phyloP scores from a whole-genome alignment of 441 rosid genomes.

The Eruca vesicaria region DNA sequence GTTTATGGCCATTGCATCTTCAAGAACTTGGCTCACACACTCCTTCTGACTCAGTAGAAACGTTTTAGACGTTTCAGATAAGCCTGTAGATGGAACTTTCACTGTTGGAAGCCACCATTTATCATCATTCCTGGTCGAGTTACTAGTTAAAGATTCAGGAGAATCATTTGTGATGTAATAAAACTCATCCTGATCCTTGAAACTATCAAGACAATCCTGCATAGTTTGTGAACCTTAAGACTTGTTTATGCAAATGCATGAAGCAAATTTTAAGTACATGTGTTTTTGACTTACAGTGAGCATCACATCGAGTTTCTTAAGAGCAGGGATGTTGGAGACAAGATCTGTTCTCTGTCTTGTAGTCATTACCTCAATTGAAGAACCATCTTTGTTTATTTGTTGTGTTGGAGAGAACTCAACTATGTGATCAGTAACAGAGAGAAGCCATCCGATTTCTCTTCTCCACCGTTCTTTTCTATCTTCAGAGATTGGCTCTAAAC shows the following conservation, averaged over 20 bases:
- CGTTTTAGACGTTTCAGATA: slow-evolving; percentile 44
- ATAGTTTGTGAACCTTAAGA: background rate
- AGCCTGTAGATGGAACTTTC: slow-evolving; percentile 50
- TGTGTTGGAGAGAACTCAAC: slow-evolving; percentile 86
- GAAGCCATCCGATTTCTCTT: slow-evolving; percentile 79
- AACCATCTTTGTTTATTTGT: slow-evolving; percentile 74
- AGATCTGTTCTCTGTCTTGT: slow-evolving; percentile 82
- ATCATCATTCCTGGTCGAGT: slow-evolving; percentile 39
- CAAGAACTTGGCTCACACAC: slow-evolving; percentile 49
- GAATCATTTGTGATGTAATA: slow-evolving; percentile 26
- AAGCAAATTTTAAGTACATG: background rate
- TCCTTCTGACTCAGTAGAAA: slow-evolving; percentile 49
- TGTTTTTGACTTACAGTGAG: slow-evolving; percentile 57
- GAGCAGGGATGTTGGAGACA: slow-evolving; percentile 79
- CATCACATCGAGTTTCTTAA: slow-evolving; percentile 80
- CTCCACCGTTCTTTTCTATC: slow-evolving; percentile 81
- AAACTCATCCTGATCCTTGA: slow-evolving; percentile 44
- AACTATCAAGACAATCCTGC: slow-evolving; percentile 79
- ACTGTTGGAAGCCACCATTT: slow-evolving; percentile 65
- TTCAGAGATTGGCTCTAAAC: slow-evolving; percentile 76
- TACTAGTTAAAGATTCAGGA: slow-evolving; percentile 22
- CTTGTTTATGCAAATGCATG: background rate
- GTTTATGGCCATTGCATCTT: slow-evolving; percentile 62
- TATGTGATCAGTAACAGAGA: slow-evolving; percentile 77
- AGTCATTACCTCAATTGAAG: slow-evolving; percentile 85